Evolutionary conservation across 768 basidiomycete genomes (phyloP), one percentile per base, ranked within the genome.

Genomic region (Pleurotus eryngii): DNA sequence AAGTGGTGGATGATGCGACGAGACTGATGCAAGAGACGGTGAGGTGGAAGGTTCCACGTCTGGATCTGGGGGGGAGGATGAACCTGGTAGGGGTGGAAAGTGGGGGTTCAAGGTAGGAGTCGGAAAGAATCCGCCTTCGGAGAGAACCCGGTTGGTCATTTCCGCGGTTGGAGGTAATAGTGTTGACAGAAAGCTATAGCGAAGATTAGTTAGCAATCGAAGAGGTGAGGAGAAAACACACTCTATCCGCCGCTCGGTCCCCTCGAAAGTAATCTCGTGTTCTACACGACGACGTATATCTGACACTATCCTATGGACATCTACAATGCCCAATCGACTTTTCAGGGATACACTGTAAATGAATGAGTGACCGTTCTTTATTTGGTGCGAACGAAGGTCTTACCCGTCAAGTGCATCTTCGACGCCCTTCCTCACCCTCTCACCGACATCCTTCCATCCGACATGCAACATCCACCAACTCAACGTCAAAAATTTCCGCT

Each of bases 401-500:
- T 59, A 95, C 95, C 84, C 83, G 54, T 91, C 87, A 57, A 97
- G 91, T 0, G 90, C 91, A 57, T 87, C 87, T 64, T 92, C 87
- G 0, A 95, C 92, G 0, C 82, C 88, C 35, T 80, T 72, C 62
- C 86, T 73, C 0, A 95, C 89, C 39, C 90, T 75, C 61, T 85
- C 84, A 0, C 82, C 85, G 0, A 98, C 80, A 57, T 88, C 87
- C 62, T 87, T 90, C 94, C 95, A 96, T 0, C 95, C 94, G 3
- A 93, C 88, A 66, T 97, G 87, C 56, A 96, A 65, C 8, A 96
- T 76, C 93, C 94, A 96, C 93, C 94, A 98, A 39, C 86, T 90
- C 63, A 95, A 81, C 0, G 90, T 92, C 49, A 97, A 74, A 66
- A 85, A 98, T 65, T 86, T 83, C 59, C 83, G 76, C 69, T 95